Percentiles rank a stretch among this genome's conserved stretches.
These are phyloP conservation scores for Puccinia hordei DNA, from an alignment of 1,284 basidiomycete species.

Conservation along the genomic window DNA sequence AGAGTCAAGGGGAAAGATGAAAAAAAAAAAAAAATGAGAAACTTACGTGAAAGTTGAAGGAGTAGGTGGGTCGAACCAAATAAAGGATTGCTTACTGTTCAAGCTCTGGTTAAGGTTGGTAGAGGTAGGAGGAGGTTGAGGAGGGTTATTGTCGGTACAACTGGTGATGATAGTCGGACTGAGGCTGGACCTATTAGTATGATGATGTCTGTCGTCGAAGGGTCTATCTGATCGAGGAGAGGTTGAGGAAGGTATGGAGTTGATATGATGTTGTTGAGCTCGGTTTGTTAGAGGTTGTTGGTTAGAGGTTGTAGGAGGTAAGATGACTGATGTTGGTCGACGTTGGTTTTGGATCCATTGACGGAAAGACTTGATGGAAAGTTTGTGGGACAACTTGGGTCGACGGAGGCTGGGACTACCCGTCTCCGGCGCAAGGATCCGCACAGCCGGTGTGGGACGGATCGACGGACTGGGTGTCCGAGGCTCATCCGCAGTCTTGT, in stretches of 20 bases:
- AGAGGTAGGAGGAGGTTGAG: neutral
- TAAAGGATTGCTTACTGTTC: neutral
- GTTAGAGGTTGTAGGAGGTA: neutral
- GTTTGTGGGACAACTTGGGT: neutral
- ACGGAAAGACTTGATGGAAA: slow-evolving; percentile 32
- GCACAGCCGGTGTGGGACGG: neutral
- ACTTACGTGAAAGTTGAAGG: neutral
- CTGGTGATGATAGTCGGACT: neutral
- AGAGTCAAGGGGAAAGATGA: neutral
- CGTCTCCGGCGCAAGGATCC: neutral
- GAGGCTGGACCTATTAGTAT: no score
- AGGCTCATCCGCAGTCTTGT: neutral
- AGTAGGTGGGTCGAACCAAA: neutral
- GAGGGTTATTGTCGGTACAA: neutral
- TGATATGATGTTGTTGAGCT: no score
- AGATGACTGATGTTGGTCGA: neutral
- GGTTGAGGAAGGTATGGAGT: no score
- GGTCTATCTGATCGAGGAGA: no score
- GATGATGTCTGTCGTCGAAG: no score
- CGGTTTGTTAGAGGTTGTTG: no score
- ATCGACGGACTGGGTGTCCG: slow-evolving; percentile 9
- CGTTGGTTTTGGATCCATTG: slow-evolving; percentile 40
- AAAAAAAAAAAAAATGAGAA: neutral
- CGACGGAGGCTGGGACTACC: neutral
- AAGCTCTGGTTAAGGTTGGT: neutral